Evolutionary conservation across 257 asterid species (phyloP).

Genomic region (Cordia subcordata): DNA sequence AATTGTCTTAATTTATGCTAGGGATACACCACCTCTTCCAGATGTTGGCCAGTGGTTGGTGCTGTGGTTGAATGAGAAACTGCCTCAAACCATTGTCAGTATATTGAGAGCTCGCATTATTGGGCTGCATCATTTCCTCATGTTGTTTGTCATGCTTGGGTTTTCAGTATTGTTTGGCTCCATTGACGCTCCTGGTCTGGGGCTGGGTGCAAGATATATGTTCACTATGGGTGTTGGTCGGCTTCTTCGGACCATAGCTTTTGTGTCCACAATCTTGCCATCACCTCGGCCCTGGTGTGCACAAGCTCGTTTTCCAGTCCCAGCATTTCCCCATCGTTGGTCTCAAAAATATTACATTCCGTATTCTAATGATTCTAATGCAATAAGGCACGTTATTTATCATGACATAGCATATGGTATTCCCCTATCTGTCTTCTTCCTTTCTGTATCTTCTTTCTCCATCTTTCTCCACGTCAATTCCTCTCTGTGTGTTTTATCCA

Average conservation of each 20-base stretch:
- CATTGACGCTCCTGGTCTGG: slow-evolving; percentile 94
- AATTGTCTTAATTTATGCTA: slow-evolving; percentile 36
- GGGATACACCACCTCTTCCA: slow-evolving; percentile 82
- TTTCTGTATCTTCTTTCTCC: slow-evolving; percentile 1
- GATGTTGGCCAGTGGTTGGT: slow-evolving; percentile 97
- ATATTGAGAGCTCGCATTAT: slow-evolving; percentile 82
- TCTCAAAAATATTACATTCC: slow-evolving; percentile 87
- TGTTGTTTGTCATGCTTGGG: slow-evolving; percentile 91
- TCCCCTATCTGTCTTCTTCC: slow-evolving; percentile 2
- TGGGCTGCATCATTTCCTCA: slow-evolving; percentile 91
- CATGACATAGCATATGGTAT: slow-evolving; percentile 74
- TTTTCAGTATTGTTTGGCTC: slow-evolving; percentile 87
- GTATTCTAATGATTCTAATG: slow-evolving; percentile 63
- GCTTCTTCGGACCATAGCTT: slow-evolving; percentile 78
- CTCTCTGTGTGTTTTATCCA: neutral
- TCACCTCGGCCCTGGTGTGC: slow-evolving; percentile 99
- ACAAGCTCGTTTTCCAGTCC: slow-evolving; percentile 68
- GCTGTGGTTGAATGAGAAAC: slow-evolving; percentile 71
- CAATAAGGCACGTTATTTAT: slow-evolving; percentile 65
- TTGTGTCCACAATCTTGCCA: slow-evolving; percentile 88
- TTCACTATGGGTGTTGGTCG: slow-evolving; percentile 97
- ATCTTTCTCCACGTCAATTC: neutral
- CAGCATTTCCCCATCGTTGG: slow-evolving; percentile 80
- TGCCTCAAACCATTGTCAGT: slow-evolving; percentile 58
- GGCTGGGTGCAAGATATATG: slow-evolving; percentile 89